These are phyloP conservation scores for Solanum hybrid DNA, from an alignment of 305 asterid genomes.

Conservation along the genomic window DNA sequence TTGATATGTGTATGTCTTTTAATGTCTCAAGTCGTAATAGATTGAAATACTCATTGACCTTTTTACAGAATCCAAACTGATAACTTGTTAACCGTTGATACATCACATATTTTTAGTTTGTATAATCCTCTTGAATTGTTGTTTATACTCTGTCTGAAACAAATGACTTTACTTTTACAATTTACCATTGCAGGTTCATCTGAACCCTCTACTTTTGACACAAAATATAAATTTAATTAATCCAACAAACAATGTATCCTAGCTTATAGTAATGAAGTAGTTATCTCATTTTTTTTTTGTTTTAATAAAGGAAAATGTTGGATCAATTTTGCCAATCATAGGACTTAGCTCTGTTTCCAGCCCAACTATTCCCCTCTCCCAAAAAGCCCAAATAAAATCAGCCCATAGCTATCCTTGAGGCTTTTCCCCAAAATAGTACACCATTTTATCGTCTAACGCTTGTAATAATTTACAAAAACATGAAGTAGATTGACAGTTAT, in stretches of 20 bases:
- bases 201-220: not conserved
- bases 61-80: not conserved
- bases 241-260: not conserved
- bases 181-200: not conserved
- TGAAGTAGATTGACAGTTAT: too few species aligned
- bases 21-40: not conserved
- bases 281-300: not conserved
- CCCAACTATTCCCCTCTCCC: not conserved
- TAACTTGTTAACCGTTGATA: not conserved
- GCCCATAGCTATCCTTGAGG: not conserved
- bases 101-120: not conserved
- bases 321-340: not conserved
- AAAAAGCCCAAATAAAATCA: not conserved
- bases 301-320: not conserved
- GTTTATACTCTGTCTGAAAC: not conserved
- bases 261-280: not conserved
- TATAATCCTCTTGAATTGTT: not conserved
- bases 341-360: not conserved
- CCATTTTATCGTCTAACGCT: not conserved
- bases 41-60: not conserved
- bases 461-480: not conserved
- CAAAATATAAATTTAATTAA: not conserved
- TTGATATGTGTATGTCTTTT: not conserved
- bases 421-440: not conserved
- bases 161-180: not conserved